Percentiles rank a stretch among this genome's conserved stretches.
phyloP scores from a whole-genome alignment of 78 protist species.

The Dictyostelium brefeldianum region DNA sequence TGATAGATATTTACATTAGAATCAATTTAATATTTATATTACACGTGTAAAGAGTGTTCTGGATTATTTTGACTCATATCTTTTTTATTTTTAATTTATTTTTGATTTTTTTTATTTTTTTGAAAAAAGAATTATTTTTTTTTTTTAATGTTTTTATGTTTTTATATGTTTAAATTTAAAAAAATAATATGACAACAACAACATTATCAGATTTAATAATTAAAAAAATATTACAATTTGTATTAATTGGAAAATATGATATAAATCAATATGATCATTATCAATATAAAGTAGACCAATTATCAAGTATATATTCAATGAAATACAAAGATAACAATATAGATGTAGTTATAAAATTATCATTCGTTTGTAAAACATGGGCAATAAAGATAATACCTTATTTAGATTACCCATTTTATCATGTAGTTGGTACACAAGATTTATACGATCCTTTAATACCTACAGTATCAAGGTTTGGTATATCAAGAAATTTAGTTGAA shows the following conservation, averaged over 20 bases:
- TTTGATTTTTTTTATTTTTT: too few relatives aligned
- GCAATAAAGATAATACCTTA: slow-evolving; percentile 34
- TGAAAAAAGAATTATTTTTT: too few relatives aligned
- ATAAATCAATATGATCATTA: not conserved
- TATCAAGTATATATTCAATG: not conserved
- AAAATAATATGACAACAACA: too few relatives aligned
- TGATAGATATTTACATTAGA: too few relatives aligned
- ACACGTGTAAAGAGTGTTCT: too few relatives aligned
- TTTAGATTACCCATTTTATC: slow-evolving; percentile 11
- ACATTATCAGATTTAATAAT: not conserved
- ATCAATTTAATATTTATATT: too few relatives aligned
- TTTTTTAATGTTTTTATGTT: not conserved
- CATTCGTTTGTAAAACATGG: slow-evolving; percentile 31
- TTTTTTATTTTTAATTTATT: not conserved
- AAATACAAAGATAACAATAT: slow-evolving; percentile 1
- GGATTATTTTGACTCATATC: not conserved
- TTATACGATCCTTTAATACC: not conserved
- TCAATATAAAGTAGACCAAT: not conserved
- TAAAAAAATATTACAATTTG: slow-evolving; percentile 9
- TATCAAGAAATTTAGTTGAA: not conserved
- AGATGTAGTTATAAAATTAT: not conserved
- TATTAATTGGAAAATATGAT: not conserved
- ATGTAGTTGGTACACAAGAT: not conserved
- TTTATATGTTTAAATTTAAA: not conserved
- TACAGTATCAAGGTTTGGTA: not conserved